Conservation (phyloP, 1,284 basidiomycete genomes). For the Trametes versicolor region DNA sequence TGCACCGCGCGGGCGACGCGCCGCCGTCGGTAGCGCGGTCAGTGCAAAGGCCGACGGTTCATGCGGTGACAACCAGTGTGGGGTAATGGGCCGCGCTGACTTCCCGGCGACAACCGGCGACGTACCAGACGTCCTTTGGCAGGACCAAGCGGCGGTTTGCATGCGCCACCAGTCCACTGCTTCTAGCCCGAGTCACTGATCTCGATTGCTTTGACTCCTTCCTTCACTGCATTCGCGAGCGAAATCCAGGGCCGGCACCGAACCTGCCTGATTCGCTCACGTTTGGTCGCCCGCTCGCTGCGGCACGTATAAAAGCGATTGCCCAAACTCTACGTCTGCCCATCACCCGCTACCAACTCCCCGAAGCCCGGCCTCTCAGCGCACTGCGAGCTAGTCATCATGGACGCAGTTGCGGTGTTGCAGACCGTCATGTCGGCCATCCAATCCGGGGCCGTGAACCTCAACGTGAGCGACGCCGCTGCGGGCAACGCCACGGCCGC, state of each 20-base stretch:
- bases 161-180: constrained; percentile 12
- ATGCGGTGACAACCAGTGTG: constrained; percentile 23
- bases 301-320: constrained; percentile 7
- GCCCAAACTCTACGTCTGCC: background rate
- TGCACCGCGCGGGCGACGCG: background rate
- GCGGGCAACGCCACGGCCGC: constrained; percentile 20
- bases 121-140: constrained; percentile 15
- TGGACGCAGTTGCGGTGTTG: constrained; percentile 29
- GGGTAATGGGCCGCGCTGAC: background rate
- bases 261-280: constrained; percentile 9
- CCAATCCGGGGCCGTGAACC: constrained; percentile 25
- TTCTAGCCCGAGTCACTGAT: constrained; percentile 23
- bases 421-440: constrained; percentile 33
- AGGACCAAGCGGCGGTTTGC: constrained; percentile 3
- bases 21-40: background rate
- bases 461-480: constrained; percentile 12
- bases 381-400: constrained; percentile 5
- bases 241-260: constrained; percentile 19
- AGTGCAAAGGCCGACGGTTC: background rate
- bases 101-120: background rate
- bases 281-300: background rate
- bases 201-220: constrained; percentile 22
- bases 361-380: constrained; percentile 4
- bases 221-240: constrained; percentile 18
- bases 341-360: constrained; percentile 14